A percentile compares a stretch with the other conserved stretches of the same genome.
Conservation (phyloP, 768 basidiomycete species). For the Amanita thiersii region DNA sequence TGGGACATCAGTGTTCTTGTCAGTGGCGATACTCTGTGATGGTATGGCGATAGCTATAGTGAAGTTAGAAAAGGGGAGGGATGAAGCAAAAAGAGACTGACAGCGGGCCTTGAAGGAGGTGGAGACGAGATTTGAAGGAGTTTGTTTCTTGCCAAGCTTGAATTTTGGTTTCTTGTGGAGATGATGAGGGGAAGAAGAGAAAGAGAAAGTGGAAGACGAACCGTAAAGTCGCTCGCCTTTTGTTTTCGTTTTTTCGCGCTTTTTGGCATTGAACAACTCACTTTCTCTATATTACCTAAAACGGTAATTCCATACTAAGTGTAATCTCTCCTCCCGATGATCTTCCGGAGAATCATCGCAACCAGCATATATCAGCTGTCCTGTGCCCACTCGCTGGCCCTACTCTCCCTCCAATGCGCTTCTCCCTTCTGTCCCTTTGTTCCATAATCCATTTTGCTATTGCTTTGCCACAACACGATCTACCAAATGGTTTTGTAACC, state of each 20-base stretch:
- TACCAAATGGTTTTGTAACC: constrained; percentile 34
- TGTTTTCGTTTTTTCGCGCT: constrained; percentile 81
- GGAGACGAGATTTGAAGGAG: constrained; percentile 79
- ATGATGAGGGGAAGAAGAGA: constrained; percentile 6
- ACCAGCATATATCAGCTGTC: no score
- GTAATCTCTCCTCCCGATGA: not conserved
- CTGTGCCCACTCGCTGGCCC: not conserved
- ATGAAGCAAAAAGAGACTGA: constrained; percentile 30
- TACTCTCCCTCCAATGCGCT: not conserved
- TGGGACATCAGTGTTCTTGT: constrained; percentile 49
- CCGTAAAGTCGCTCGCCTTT: constrained; percentile 82
- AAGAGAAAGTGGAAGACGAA: constrained; percentile 20
- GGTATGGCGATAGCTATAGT: constrained; percentile 81
- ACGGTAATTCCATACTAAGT: not conserved
- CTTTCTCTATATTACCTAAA: not conserved
- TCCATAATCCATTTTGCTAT: no score
- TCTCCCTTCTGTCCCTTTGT: no score
- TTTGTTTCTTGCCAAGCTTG: constrained; percentile 91
- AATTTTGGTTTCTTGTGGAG: constrained; percentile 80
- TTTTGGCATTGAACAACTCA: constrained; percentile 64
- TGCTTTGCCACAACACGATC: no score
- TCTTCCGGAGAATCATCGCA: no score
- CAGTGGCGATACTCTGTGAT: constrained; percentile 63
- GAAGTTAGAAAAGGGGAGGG: constrained; percentile 9
- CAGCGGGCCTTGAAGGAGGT: constrained; percentile 95